These are phyloP conservation scores for Boletales sp. DNA, from an alignment of 768 basidiomycete genomes.

Conservation along the genomic window DNA sequence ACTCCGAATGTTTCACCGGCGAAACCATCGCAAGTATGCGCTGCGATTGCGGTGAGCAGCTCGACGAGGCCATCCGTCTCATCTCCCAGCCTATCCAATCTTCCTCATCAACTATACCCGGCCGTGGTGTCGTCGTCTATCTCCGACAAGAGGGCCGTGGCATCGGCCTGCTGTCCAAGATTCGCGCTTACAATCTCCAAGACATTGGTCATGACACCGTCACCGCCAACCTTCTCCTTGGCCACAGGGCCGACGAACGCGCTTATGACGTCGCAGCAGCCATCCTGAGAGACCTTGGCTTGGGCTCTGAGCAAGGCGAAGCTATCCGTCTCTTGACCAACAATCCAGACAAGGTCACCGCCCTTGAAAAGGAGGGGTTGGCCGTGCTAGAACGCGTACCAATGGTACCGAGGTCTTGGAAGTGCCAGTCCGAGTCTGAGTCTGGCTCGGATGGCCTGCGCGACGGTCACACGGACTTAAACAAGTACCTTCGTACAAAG, in stretches of 20 bases:
- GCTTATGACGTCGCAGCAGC: constrained; percentile 89
- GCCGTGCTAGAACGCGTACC: constrained; percentile 78
- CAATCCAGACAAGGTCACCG: constrained; percentile 95
- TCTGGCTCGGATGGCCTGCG: constrained; percentile 48
- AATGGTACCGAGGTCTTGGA: constrained; percentile 94
- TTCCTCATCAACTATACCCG: constrained; percentile 51
- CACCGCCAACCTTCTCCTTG: constrained; percentile 92
- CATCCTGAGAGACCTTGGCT: constrained; percentile 82
- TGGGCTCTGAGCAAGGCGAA: constrained; percentile 54
- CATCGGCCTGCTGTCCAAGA: constrained; percentile 93
- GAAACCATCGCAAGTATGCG: constrained; percentile 98
- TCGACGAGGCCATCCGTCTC: constrained; percentile 93
- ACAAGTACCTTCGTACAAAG: constrained; percentile 94
- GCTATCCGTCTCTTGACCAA: constrained; percentile 87
- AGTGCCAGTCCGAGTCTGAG: constrained; percentile 21
- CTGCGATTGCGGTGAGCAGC: constrained; percentile 97
- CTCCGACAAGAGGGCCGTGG: constrained; percentile 97
- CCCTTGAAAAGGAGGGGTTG: constrained; percentile 80
- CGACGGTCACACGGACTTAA: constrained; percentile 81
- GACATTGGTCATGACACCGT: constrained; percentile 99
- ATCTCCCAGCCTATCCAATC: constrained; percentile 70
- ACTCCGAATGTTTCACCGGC: constrained; percentile 98
- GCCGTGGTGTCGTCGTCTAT: constrained; percentile 91
- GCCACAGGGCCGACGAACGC: constrained; percentile 91
- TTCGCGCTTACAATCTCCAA: constrained; percentile 96